Evolutionary conservation across 2,329 filamentous ascomycete species (phyloP).

Genomic region (Zymoseptoria brevis): DNA sequence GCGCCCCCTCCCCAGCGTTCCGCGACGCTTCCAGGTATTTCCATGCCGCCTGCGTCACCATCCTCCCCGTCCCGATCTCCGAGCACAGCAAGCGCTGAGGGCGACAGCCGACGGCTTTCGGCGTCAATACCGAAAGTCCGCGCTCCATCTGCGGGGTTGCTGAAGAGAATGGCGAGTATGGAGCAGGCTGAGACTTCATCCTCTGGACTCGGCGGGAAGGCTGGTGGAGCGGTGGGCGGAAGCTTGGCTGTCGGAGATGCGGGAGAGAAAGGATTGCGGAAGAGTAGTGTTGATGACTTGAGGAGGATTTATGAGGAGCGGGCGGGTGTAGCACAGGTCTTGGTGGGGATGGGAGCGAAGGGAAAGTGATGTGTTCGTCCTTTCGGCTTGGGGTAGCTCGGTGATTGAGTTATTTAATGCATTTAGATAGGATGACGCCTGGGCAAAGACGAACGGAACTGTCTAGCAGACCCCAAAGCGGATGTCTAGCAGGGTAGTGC

Average conservation of each 20-base stretch:
- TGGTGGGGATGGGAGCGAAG: slow-evolving; percentile 10
- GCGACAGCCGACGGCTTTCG: background rate
- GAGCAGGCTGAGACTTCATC: slow-evolving; percentile 23
- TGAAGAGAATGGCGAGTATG: slow-evolving; percentile 41
- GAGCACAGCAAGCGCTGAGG: slow-evolving; percentile 5
- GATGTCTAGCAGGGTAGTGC: too few species aligned
- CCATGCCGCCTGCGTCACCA: slow-evolving; percentile 28
- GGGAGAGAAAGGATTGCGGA: slow-evolving; percentile 18
- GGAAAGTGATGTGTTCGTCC: background rate
- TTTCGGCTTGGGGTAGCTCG: too few species aligned
- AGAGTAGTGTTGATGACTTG: slow-evolving; percentile 41
- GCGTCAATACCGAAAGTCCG: slow-evolving; percentile 20
- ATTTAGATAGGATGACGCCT: too few species aligned
- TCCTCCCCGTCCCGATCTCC: slow-evolving; percentile 23
- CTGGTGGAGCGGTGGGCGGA: background rate
- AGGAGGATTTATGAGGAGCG: slow-evolving; percentile 42
- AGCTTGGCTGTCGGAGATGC: background rate
- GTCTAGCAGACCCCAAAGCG: too few species aligned
- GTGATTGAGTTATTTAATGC: too few species aligned
- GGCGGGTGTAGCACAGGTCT: slow-evolving; percentile 30
- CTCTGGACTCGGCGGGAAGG: background rate
- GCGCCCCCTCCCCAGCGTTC: background rate
- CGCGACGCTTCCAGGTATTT: slow-evolving; percentile 13
- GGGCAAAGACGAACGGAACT: too few species aligned
- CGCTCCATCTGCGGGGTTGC: slow-evolving; percentile 35